A percentile compares a stretch with the other conserved stretches of the same genome.
phyloP scores from a whole-genome alignment of 768 basidiomycete species.

The Naganishia randhawae region DNA sequence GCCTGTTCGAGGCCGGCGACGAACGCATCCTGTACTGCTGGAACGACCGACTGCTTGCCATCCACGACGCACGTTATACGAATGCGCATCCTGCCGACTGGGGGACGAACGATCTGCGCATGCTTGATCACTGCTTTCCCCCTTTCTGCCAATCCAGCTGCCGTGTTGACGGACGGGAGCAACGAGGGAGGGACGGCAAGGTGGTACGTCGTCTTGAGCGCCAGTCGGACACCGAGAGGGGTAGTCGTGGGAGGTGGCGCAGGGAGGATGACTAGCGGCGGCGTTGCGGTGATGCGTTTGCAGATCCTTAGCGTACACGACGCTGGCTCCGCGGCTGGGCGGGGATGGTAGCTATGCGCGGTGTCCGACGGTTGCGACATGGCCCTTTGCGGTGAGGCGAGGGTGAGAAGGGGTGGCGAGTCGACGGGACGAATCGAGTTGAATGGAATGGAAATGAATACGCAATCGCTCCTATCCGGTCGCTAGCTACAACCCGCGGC shows the following conservation, averaged over 20 bases:
- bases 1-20: background rate
- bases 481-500: background rate
- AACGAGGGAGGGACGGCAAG: background rate
- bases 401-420: too few species aligned
- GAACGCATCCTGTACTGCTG: background rate
- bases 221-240: background rate
- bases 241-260: too few species aligned
- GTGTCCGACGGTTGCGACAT: background rate
- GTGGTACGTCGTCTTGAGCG: conserved; percentile 11
- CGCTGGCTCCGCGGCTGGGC: background rate
- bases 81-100: background rate
- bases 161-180: background rate
- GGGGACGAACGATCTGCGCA: conserved; percentile 6
- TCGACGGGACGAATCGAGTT: too few species aligned
- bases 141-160: background rate
- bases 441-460: background rate
- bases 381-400: background rate
- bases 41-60: background rate
- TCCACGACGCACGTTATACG: background rate
- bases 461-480: conserved; percentile 15
- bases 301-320: background rate
- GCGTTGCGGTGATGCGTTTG: conserved; percentile 17
- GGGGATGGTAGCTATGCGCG: conserved; percentile 8
- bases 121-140: conserved; percentile 8
- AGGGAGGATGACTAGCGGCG: background rate